These are phyloP conservation scores for Plasmodium sp. DNA, from an alignment of 169 alveolate species.

Conservation along the genomic window DNA sequence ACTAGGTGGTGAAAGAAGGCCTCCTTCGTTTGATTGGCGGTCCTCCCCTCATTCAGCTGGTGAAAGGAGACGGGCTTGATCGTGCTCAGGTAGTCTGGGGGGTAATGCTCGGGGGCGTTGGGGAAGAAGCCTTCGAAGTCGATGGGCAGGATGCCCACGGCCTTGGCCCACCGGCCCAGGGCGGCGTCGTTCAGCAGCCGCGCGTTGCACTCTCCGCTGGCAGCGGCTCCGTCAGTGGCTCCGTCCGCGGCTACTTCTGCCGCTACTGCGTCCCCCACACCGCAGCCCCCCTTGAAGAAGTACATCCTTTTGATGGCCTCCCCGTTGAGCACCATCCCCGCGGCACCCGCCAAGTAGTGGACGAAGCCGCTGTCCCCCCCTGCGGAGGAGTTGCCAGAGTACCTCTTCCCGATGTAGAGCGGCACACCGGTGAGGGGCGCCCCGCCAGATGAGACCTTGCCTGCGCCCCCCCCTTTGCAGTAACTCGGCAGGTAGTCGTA, in stretches of 20 bases:
- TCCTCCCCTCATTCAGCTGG: constrained; percentile 30
- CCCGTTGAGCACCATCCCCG: constrained; percentile 63
- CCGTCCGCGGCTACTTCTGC: too few species aligned
- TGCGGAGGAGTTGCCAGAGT: not conserved
- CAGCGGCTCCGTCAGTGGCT: not conserved
- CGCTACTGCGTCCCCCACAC: not conserved
- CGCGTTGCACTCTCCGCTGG: not conserved
- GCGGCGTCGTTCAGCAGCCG: constrained; percentile 5
- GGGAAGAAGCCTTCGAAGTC: constrained; percentile 73
- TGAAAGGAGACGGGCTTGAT: constrained; percentile 41
- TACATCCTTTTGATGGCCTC: constrained; percentile 32
- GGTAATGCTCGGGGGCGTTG: constrained; percentile 15
- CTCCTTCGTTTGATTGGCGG: constrained; percentile 35
- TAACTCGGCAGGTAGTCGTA: constrained; percentile 40
- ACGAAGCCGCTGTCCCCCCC: not conserved
- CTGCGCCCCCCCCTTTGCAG: not conserved
- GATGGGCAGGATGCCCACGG: constrained; percentile 27
- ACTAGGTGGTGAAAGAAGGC: constrained; percentile 33
- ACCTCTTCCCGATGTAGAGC: constrained; percentile 35
- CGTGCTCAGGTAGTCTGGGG: constrained; percentile 16
- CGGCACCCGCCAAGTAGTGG: constrained; percentile 43
- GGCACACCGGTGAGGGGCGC: not conserved
- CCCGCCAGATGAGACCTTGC: not conserved
- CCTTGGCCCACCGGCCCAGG: constrained; percentile 48
- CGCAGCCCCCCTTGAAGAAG: not conserved